Conservation (phyloP, 164 flowering plant genomes). For the Umbellularia californica region DNA sequence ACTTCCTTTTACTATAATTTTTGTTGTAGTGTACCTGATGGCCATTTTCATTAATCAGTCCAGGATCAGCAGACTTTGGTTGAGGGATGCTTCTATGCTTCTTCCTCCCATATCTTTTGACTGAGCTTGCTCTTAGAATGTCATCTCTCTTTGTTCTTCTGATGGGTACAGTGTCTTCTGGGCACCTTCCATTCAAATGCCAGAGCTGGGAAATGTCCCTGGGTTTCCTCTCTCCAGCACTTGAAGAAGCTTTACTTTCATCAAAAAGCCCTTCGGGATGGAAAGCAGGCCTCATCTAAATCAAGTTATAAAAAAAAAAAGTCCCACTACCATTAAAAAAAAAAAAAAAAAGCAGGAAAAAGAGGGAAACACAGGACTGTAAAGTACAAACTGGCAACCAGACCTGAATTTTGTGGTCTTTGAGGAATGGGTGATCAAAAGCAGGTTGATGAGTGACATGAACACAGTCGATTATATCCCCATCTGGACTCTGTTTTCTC, state of each 20-base stretch:
- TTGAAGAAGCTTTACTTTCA: slow-evolving; percentile 45
- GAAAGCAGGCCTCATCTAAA: slow-evolving; percentile 67
- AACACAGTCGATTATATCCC: slow-evolving; percentile 87
- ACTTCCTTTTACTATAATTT: too few relatives aligned
- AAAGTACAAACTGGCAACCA: background rate
- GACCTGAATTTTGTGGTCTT: slow-evolving; percentile 89
- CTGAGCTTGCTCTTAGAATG: slow-evolving; percentile 85
- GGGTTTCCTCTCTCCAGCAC: slow-evolving; percentile 21
- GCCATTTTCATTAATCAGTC: slow-evolving; percentile 68
- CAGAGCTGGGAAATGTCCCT: slow-evolving; percentile 64
- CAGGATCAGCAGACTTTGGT: slow-evolving; percentile 87
- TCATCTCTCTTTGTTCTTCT: slow-evolving; percentile 84
- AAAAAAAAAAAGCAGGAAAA: background rate
- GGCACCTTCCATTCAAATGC: slow-evolving; percentile 81
- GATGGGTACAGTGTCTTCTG: slow-evolving; percentile 75
- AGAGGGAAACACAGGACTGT: background rate
- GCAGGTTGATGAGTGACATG: slow-evolving; percentile 80
- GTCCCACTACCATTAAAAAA: background rate
- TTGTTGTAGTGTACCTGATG: slow-evolving; percentile 60
- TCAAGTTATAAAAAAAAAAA: slow-evolving; percentile 1
- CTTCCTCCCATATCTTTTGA: slow-evolving; percentile 83
- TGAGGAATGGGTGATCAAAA: slow-evolving; percentile 91
- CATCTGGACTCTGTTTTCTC: slow-evolving; percentile 81
- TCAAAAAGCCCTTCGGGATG: slow-evolving; percentile 81
- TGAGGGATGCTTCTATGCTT: slow-evolving; percentile 59